Conservation (phyloP, 768 basidiomycete genomes). For the Podaxis mareebaensis region DNA sequence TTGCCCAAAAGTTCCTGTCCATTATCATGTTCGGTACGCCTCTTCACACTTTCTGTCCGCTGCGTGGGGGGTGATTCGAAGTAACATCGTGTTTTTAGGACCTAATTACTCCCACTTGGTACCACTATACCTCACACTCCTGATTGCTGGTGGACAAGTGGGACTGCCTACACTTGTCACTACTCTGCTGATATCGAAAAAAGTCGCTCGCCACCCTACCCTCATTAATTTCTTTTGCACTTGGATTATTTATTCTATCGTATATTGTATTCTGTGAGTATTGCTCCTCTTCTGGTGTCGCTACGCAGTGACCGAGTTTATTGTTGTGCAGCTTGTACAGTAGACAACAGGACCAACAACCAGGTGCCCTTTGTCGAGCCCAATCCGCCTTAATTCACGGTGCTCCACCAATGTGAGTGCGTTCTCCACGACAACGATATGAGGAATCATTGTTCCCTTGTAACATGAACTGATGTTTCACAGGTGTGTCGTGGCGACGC, state of each 20-base stretch:
- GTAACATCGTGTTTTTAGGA: background rate
- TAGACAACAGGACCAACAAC: slow-evolving; percentile 18
- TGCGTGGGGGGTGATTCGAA: background rate
- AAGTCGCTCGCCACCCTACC: slow-evolving; percentile 46
- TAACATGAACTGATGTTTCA: background rate
- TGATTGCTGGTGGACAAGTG: slow-evolving; percentile 53
- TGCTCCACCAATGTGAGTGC: slow-evolving; percentile 50
- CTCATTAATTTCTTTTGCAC: slow-evolving; percentile 60
- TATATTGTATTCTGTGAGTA: slow-evolving; percentile 52
- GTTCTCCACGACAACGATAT: slow-evolving; percentile 7
- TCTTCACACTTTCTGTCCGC: background rate
- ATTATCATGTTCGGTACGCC: background rate
- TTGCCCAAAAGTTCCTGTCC: background rate
- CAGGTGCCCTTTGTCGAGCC: slow-evolving; percentile 40
- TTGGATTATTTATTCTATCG: slow-evolving; percentile 56
- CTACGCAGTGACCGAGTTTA: background rate
- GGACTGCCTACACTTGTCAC: slow-evolving; percentile 49
- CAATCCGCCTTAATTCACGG: slow-evolving; percentile 58
- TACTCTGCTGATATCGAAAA: slow-evolving; percentile 44
- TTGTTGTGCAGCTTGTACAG: slow-evolving; percentile 17
- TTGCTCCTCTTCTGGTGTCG: background rate
- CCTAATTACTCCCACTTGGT: slow-evolving; percentile 29
- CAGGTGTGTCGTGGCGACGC: slow-evolving; percentile 26
- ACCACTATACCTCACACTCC: slow-evolving; percentile 44
- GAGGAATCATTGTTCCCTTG: background rate